Evolutionary conservation across 805 yeast genomes (phyloP), one percentile per base, ranked within the genome.

Genomic region (Candida chilensis): DNA sequence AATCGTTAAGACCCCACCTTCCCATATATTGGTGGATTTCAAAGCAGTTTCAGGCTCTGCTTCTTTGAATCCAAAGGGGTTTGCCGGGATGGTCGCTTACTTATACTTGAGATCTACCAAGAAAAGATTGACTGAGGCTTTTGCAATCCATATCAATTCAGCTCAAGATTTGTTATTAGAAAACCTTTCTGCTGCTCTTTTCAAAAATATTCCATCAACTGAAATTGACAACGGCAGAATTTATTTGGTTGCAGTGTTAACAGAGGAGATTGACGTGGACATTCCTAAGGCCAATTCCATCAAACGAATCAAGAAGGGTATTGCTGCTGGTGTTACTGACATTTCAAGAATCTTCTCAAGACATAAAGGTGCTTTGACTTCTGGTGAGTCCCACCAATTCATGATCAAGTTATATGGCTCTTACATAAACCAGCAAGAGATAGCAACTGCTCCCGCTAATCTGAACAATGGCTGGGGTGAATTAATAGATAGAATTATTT

Each of bases 281-380:
- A 32, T 41, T 25, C 11, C 13, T 12, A 53, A 56, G 35, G 57
- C 58, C 10, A 36, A 45, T 8, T 58, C 48, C 20, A 39, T 72
- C 14, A 50, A 52, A 22, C 48, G 59, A 27, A 67, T 80, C 28
- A 75, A 83, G 45, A 77, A 78, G 45, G 95, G 95, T 34, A 72
- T 86, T 11, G 92, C 90, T 22, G 88, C 87, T 3, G 96, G 96
- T 50, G 92, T 81, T 11, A 71, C 85, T 22, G 94, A 86, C 54
- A 78, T 86, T 29, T 74, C 92, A 4, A 69, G 94, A 40, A 71
- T 84, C 16, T 82, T 86, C 45, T 71, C 85, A 5, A 64, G 71
- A 35, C 71, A 71, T 39, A 70, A 71, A 32, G 85, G 81, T 19
- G 64, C 77, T 18, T 56, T 74, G 30, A 59, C 67, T 8, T 52